Base-by-base conservation (phyloP, 768 basidiomycete species). In the Clathrus columnatus region DNA sequence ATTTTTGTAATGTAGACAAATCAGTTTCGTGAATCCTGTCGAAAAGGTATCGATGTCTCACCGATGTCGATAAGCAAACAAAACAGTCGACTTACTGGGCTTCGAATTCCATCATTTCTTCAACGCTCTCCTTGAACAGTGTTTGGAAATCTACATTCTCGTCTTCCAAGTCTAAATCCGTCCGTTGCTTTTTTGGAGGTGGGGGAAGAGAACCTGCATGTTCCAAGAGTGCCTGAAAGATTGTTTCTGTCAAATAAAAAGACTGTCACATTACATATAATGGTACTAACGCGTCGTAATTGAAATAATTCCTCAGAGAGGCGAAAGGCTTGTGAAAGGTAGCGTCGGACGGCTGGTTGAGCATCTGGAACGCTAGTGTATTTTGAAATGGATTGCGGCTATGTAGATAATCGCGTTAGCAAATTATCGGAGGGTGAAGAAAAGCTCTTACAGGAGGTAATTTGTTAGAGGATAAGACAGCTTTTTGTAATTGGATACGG, bases 401-500 rank as follows among this genome's bases (percentile, higher is more conserved):
- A 68, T 58, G 65, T 68, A 46, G 28, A 61, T 55, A 11, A 29
- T 42, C 20, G 43, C n/a, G 18, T 57, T n/a, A n/a, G n/a, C 44
- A 29, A 17, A 6, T 24, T 14, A 51, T 51, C 28, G 58, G 55
- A 59, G 55, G 51, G 29, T 58, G 42, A 32, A 47, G 47, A 57
- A 6, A 32, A 47, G 44, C 29, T 70, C 83, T 61, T 63, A 85
- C 90, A 29, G 60, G 63, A 29, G 88, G 85, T 5, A 96, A 73
- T 48, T 72, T 71, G 63, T 91, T 88, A 5, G 83, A 75, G 10
- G 83, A 72, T 1, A 73, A 63, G 45, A 83, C 73, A 21, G 84
- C 79, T 71, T 93, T 97, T 70, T 97, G 95, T 44, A 96, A 69
- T 23, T 84, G 84, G 66, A 98, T 98, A 30, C 95, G 82, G n/a